These are phyloP conservation scores for Monosporascus sp. DNA, from an alignment of 2,329 filamentous ascomycete genomes.

Conservation along the genomic window DNA sequence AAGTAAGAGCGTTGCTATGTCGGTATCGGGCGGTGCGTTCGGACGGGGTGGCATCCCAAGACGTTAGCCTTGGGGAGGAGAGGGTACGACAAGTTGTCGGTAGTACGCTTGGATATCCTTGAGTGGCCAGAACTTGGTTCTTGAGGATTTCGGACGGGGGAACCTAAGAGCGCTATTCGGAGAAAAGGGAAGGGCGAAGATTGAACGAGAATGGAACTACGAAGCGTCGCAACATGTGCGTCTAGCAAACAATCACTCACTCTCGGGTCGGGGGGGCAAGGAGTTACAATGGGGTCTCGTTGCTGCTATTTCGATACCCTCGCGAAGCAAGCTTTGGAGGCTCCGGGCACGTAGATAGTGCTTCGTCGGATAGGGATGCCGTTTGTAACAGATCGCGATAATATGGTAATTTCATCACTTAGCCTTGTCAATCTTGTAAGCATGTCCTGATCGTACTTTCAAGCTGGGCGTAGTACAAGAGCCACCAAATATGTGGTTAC, in stretches of 20 bases:
- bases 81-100: neutral
- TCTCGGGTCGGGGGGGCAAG: neutral
- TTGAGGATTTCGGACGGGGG: constrained; percentile 4
- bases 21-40: constrained; percentile 40
- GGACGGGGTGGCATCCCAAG: constrained; percentile 39
- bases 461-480: too few relatives aligned
- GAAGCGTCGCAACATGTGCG: neutral
- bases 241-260: neutral
- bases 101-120: neutral
- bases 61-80: constrained; percentile 30
- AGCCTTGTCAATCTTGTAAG: neutral
- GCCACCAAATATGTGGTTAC: too few relatives aligned
- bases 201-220: neutral
- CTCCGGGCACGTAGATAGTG: constrained; percentile 5
- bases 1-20: constrained; percentile 72
- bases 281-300: neutral
- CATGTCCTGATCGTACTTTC: too few relatives aligned
- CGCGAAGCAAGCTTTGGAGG: constrained; percentile 22
- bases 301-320: constrained; percentile 20
- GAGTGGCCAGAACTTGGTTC: constrained; percentile 18
- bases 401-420: neutral
- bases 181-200: neutral
- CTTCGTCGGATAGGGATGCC: neutral
- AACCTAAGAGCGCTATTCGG: neutral
- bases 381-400: too few relatives aligned